Conservation (phyloP, 192 early-diverging fungal genomes). For the Umbelopsis ramanniana region DNA sequence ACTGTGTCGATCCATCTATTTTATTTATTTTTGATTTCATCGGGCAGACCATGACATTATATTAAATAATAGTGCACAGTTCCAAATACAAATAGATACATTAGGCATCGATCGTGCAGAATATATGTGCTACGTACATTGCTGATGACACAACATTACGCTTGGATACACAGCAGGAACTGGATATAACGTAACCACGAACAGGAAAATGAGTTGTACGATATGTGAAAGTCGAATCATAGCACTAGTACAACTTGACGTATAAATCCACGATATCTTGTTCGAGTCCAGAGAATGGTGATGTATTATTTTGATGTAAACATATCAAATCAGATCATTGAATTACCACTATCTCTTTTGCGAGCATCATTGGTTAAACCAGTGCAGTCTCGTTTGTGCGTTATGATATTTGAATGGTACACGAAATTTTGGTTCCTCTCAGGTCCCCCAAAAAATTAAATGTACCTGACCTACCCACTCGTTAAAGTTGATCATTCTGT, state of each 20-base stretch:
- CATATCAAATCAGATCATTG: background rate
- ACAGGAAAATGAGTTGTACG: no score
- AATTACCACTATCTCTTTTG: background rate
- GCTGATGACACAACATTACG: background rate
- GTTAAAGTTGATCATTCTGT: background rate
- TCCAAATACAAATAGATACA: background rate
- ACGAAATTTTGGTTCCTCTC: background rate
- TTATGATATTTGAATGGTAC: background rate
- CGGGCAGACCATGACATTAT: no score
- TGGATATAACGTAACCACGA: no score
- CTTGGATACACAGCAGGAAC: conserved; percentile 5
- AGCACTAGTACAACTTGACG: no score
- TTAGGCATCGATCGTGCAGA: background rate
- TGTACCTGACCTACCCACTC: background rate
- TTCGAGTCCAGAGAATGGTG: no score
- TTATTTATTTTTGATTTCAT: no score
- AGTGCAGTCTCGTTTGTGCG: background rate
- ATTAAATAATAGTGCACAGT: no score
- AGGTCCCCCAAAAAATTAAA: background rate
- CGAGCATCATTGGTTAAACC: background rate
- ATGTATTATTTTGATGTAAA: no score
- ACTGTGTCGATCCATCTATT: no score
- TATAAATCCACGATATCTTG: no score
- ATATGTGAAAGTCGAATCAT: no score
- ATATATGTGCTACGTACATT: background rate